Percentiles rank a stretch among this genome's conserved stretches.
These are phyloP conservation scores for Colletotrichum lentis DNA, from an alignment of 2,329 filamentous ascomycete species.

Conservation along the genomic window DNA sequence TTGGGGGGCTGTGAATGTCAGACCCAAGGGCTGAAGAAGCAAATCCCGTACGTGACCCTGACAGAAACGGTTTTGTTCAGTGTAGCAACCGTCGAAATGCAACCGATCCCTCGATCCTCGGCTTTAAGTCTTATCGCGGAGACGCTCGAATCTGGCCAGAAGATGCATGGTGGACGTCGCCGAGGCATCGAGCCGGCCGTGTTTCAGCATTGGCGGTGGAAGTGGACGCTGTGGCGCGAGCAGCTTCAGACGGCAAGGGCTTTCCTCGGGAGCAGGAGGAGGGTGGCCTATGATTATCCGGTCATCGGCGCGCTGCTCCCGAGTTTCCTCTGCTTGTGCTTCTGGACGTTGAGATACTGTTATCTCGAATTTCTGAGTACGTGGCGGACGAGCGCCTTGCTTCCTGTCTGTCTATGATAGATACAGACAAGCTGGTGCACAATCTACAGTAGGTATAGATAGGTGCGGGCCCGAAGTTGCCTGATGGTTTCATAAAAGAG, in stretches of 20 bases:
- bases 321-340: too few species aligned
- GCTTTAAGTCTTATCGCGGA: not conserved
- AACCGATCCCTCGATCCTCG: not conserved
- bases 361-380: not conserved
- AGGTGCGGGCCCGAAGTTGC: not conserved
- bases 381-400: not conserved
- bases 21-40: conserved; percentile 26
- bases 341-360: too few species aligned
- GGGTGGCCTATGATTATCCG: conserved; percentile 17
- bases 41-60: conserved; percentile 21
- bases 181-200: conserved; percentile 31
- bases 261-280: conserved; percentile 28
- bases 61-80: conserved; percentile 24
- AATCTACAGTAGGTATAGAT: not conserved
- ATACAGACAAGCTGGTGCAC: not conserved
- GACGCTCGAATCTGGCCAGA: not conserved
- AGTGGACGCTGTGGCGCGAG: conserved; percentile 30
- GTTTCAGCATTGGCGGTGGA: conserved; percentile 34
- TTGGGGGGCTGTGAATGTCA: conserved; percentile 20
- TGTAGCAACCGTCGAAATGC: not conserved
- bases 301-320: not conserved
- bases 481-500: not conserved
- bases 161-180: conserved; percentile 5
- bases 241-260: conserved; percentile 35
- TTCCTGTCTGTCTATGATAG: not conserved